Conservation (phyloP, 768 basidiomycete genomes). For the Leccinum incarnatum region DNA sequence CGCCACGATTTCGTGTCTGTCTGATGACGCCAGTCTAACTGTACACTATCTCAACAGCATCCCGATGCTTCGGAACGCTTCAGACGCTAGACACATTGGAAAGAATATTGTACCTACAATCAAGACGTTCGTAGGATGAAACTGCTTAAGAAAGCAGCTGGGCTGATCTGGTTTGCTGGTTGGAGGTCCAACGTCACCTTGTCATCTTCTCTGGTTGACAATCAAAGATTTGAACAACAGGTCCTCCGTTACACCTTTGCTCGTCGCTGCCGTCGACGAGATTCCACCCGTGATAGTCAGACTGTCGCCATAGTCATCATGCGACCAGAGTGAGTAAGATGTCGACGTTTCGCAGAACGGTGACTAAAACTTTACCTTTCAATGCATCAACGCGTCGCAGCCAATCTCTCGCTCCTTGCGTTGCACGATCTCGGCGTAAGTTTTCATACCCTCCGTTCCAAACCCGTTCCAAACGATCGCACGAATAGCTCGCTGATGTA, state of each 20-base stretch:
- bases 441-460: conserved; percentile 96
- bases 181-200: background rate
- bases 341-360: background rate
- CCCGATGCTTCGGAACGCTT: background rate
- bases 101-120: background rate
- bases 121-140: background rate
- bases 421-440: conserved; percentile 94
- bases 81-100: background rate
- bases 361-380: conserved; percentile 58
- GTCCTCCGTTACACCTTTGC: conserved; percentile 80
- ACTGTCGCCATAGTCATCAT: conserved; percentile 90
- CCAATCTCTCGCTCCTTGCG: conserved; percentile 89
- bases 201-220: background rate
- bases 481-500: conserved; percentile 96
- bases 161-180: background rate
- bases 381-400: conserved; percentile 94
- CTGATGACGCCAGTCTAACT: background rate
- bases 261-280: conserved; percentile 96
- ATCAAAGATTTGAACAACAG: background rate
- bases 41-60: background rate
- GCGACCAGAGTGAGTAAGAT: conserved; percentile 13
- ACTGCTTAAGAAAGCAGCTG: background rate
- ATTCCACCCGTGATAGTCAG: conserved; percentile 89
- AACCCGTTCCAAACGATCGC: conserved; percentile 46
- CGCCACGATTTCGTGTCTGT: too few relatives aligned